These are phyloP conservation scores for Termitomyces sp. DNA, from an alignment of 1,284 basidiomycete species.

Conservation along the genomic window DNA sequence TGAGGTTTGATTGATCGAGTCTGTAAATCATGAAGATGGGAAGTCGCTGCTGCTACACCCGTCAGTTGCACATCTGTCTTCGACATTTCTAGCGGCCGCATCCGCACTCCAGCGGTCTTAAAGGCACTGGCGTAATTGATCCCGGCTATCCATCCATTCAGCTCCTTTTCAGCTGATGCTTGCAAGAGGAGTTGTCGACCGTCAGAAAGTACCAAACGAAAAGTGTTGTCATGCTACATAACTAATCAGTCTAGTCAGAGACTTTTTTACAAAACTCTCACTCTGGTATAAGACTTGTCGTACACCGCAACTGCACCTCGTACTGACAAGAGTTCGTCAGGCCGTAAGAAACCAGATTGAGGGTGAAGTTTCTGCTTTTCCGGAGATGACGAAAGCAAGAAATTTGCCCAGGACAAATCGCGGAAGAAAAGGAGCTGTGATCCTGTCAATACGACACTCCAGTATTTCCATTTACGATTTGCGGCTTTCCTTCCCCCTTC, in stretches of 20 bases:
- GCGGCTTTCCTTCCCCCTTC: conserved; percentile 74
- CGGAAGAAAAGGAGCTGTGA: conserved; percentile 93
- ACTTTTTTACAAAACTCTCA: conserved; percentile 24
- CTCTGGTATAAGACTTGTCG: conserved; percentile 75
- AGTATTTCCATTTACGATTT: conserved; percentile 85
- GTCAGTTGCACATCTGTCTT: conserved; percentile 69
- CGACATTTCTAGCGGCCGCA: conserved; percentile 71
- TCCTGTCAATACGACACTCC: conserved; percentile 83
- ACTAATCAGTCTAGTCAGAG: not conserved
- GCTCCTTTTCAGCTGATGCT: conserved; percentile 64
- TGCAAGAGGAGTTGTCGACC: conserved; percentile 83
- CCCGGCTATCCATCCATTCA: conserved; percentile 88
- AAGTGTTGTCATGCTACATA: conserved; percentile 61
- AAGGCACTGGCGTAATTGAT: conserved; percentile 96
- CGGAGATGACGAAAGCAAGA: conserved; percentile 41
- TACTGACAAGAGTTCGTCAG: conserved; percentile 85
- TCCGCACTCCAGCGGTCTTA: conserved; percentile 80
- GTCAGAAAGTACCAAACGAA: conserved; percentile 75
- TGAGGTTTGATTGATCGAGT: conserved; percentile 33
- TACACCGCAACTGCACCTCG: conserved; percentile 76
- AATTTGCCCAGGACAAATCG: conserved; percentile 67
- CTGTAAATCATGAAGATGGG: conserved; percentile 67
- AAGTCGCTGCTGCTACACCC: conserved; percentile 79
- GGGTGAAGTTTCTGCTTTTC: conserved; percentile 41
- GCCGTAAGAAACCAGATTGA: conserved; percentile 62